Evolutionary conservation across 495 filamentous ascomycete genomes (phyloP).

Genomic region (Daldinia bambusicola): DNA sequence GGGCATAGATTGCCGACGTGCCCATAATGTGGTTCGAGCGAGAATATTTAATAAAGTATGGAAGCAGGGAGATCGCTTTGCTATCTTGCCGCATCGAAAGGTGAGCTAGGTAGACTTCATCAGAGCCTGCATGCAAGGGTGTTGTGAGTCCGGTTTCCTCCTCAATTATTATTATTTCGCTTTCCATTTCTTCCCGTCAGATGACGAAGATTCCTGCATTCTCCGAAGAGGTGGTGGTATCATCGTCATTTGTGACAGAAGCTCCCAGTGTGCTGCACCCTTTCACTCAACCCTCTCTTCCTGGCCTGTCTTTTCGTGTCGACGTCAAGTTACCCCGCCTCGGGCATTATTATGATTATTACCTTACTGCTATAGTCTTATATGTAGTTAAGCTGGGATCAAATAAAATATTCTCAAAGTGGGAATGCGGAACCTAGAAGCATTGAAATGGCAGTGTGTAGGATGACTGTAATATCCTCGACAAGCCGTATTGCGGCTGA

Average conservation of each 20-base stretch:
- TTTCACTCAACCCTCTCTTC: constrained; percentile 27
- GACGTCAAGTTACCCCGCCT: constrained; percentile 43
- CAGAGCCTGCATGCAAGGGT: constrained; percentile 36
- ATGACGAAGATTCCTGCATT: constrained; percentile 45
- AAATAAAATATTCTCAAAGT: constrained; percentile 40
- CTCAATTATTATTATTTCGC: constrained; percentile 26
- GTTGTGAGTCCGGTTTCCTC: constrained; percentile 32
- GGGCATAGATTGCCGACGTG: constrained; percentile 32
- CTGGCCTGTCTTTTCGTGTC: constrained; percentile 27
- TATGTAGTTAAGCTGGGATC: constrained; percentile 37
- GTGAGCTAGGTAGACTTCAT: constrained; percentile 38
- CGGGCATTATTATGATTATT: constrained; percentile 42
- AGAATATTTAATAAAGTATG: constrained; percentile 41
- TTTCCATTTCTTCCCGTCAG: constrained; percentile 41
- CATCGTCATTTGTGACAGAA: constrained; percentile 46
- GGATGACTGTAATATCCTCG: constrained; percentile 33
- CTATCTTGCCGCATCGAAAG: constrained; percentile 36
- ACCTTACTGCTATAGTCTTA: constrained; percentile 33
- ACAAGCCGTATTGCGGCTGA: constrained; percentile 44
- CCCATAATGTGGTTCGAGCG: constrained; percentile 29
- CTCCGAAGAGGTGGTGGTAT: constrained; percentile 45
- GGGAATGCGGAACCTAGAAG: constrained; percentile 39
- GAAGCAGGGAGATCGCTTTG: constrained; percentile 25
- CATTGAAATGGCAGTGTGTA: constrained; percentile 27
- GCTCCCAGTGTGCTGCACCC: constrained; percentile 37